phyloP scores from a whole-genome alignment of 192 early-diverging fungal genomes.

The Linnemannia zychae region DNA sequence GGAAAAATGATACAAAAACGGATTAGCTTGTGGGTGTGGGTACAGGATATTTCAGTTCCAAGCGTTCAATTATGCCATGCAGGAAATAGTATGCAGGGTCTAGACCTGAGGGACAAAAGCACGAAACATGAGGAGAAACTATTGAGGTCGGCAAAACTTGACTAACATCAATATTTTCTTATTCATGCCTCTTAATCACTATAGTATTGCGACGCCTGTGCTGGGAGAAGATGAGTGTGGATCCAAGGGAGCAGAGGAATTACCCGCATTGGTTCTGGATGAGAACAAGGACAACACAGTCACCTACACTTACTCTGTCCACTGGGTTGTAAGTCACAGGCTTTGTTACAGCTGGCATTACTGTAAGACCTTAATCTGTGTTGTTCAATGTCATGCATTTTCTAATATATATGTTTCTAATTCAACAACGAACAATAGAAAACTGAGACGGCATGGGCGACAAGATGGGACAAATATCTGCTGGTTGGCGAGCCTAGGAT shows the following conservation, averaged over 20 bases:
- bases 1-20: background rate
- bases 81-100: background rate
- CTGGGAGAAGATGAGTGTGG: conserved; percentile 23
- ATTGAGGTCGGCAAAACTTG: background rate
- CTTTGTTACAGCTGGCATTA: background rate
- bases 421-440: conserved; percentile 28
- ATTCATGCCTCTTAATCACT: background rate
- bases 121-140: background rate
- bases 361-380: background rate
- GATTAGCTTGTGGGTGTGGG: background rate
- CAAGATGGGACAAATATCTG: conserved; percentile 89
- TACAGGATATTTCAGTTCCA: background rate
- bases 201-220: conserved; percentile 39
- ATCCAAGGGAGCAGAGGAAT: conserved; percentile 21
- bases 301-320: conserved; percentile 49
- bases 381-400: background rate
- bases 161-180: background rate
- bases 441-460: conserved; percentile 79
- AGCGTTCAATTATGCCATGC: background rate
- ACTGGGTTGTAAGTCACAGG: conserved; percentile 29
- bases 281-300: conserved; percentile 20
- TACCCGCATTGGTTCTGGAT: conserved; percentile 16
- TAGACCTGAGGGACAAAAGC: background rate
- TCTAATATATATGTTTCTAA: background rate
- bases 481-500: conserved; percentile 90